Evolutionary conservation across 2,329 filamentous ascomycete genomes (phyloP), one percentile per base, ranked within the genome.

Genomic region (Sphaceloma murrayae): DNA sequence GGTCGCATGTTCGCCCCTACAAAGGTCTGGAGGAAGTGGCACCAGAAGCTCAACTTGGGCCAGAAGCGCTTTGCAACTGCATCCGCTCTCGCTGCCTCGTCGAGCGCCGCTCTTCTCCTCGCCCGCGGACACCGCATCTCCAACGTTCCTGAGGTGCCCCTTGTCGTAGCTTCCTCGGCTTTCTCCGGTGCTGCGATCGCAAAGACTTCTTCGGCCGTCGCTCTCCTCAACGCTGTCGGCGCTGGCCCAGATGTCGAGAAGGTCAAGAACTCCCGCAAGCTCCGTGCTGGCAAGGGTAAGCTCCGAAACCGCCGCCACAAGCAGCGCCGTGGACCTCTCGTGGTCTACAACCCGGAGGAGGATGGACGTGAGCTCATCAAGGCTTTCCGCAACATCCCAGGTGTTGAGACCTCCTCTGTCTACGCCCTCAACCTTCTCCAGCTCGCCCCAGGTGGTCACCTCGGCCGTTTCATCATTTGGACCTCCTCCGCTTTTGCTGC

Each of bases 11-110:
- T 98, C 75, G 91, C 91, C 60, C 91, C 91, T 58, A 98, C 91
- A 74, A 98, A 98, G 83, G 84, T 94, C 75, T 98, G 91, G 93
- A 80, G 91, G 70, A 95, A 94, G 78, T 98, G 91, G 93, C 91
- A 98, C 79, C 79, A 95, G 78, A 96, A 96, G 87, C 80, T 98
- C 80, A 94, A 94, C 80, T 80, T 93, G 72, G 84, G 84, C 71
- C 91, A 98, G 80, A 94, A 91, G 85, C 91, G 91, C 63, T 98
- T 95, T 70, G 91, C 91, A 72, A 94, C 87, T 64, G 86, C 86
- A 68, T 98, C 91, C 62, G 91, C 91, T 64, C 78, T 98, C 62
- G 91, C 91, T 72, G 91, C 91, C 61, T 95, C 91, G 57, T 89
- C 89, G 60, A 87, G 88, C 64, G 82, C 88, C 63, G 83, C 91